Evolutionary conservation across 148 eudicot species (phyloP).

Genomic region (Fagopyrum tataricum): DNA sequence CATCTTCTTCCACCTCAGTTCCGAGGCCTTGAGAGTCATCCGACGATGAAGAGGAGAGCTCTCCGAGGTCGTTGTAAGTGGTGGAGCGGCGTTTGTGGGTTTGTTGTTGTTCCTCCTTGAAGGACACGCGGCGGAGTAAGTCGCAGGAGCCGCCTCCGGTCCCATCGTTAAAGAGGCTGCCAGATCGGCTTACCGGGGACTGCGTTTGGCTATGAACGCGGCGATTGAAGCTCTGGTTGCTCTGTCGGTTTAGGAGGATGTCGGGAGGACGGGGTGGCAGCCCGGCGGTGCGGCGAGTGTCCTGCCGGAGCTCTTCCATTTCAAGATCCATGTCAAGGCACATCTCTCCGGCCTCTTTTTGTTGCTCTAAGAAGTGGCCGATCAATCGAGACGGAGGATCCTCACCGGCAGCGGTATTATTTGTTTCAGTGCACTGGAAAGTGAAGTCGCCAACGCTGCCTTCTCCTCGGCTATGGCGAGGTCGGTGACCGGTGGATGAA

Average conservation of each 20-base stretch:
- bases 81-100: slow-evolving; percentile 13
- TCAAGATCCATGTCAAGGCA: slow-evolving; percentile 40
- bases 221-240: not conserved
- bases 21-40: not conserved
- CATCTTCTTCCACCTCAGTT: not conserved
- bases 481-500: not conserved
- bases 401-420: not conserved
- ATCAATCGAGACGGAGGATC: slow-evolving; percentile 38
- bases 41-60: slow-evolving; percentile 16
- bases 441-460: not conserved
- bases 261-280: slow-evolving; percentile 33
- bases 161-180: not conserved
- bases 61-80: slow-evolving; percentile 23
- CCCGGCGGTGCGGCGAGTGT: slow-evolving; percentile 12
- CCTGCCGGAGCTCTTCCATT: slow-evolving; percentile 24
- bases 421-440: not conserved
- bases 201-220: slow-evolving; percentile 20
- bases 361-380: slow-evolving; percentile 31
- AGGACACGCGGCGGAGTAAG: slow-evolving; percentile 23
- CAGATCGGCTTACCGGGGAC: slow-evolving; percentile 17
- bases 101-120: slow-evolving; percentile 21
- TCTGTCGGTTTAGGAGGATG: not conserved
- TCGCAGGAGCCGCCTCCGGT: slow-evolving; percentile 22
- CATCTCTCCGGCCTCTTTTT: slow-evolving; percentile 28
- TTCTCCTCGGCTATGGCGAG: not conserved